phyloP scores from a whole-genome alignment of 805 yeast genomes.

The Candida boleticola region DNA sequence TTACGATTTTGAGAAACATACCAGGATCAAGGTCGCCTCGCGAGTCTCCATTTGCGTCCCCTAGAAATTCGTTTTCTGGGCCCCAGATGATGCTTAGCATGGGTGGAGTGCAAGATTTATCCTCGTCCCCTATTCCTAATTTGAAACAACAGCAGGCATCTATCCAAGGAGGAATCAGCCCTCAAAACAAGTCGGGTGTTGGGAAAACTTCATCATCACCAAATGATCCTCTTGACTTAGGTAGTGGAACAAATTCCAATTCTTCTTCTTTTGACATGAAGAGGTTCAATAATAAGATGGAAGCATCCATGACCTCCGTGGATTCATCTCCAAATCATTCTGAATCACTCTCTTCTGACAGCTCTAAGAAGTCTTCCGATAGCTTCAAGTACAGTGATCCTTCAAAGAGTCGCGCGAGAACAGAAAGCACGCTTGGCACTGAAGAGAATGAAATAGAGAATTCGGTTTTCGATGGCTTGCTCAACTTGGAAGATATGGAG shows the following conservation, averaged over 20 bases:
- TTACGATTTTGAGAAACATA: slow-evolving; percentile 38
- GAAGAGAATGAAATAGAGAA: neutral
- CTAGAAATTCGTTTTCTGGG: slow-evolving; percentile 48
- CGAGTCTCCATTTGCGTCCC: slow-evolving; percentile 42
- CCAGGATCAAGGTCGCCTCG: slow-evolving; percentile 35
- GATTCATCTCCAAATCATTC: neutral
- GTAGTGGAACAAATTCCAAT: neutral
- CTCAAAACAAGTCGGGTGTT: neutral
- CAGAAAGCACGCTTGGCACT: neutral
- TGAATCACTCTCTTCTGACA: neutral
- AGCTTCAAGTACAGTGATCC: neutral
- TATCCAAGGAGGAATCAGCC: slow-evolving; percentile 2
- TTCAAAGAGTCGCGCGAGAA: neutral
- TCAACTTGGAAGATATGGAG: slow-evolving; percentile 33
- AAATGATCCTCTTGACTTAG: neutral
- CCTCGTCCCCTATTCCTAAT: slow-evolving; percentile 17
- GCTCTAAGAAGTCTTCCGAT: neutral
- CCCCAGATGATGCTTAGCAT: slow-evolving; percentile 11
- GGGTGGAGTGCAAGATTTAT: slow-evolving; percentile 16
- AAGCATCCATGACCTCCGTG: neutral
- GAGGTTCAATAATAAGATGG: neutral
- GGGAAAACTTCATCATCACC: neutral
- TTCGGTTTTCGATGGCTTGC: slow-evolving; percentile 16
- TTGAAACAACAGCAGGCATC: slow-evolving; percentile 14
- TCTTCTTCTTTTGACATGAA: neutral